These are phyloP conservation scores for Talaromyces sp. DNA, from an alignment of 2,329 filamentous ascomycete genomes.

Conservation along the genomic window DNA sequence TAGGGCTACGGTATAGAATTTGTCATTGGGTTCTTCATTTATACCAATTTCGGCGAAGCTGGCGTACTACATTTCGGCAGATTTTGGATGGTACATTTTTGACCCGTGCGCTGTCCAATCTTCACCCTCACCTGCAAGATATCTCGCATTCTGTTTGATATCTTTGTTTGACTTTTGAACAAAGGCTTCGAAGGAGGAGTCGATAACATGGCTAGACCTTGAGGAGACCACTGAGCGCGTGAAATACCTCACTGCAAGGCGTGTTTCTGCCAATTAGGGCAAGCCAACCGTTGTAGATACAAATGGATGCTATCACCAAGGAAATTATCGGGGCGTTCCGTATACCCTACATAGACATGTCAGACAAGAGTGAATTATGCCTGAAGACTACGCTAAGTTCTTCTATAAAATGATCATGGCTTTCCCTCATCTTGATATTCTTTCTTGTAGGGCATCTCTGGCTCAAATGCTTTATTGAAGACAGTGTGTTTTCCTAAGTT, in stretches of 20 bases:
- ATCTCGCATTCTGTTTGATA: neutral
- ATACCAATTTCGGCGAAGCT: neutral
- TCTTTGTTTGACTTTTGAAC: neutral
- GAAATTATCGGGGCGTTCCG: no score
- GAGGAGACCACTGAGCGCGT: neutral
- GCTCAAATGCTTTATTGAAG: neutral
- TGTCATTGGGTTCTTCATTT: neutral
- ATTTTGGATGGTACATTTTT: neutral
- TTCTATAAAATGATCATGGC: neutral
- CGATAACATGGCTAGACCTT: neutral
- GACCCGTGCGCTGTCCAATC: neutral
- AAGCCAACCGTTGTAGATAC: neutral
- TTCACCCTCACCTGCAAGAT: neutral
- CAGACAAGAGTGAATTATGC: neutral
- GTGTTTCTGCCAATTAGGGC: neutral
- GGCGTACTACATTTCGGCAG: neutral
- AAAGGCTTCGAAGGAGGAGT: neutral
- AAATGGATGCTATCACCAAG: neutral
- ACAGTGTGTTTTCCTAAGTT: neutral
- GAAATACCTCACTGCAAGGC: neutral
- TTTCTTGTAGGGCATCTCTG: neutral
- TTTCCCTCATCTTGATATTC: neutral
- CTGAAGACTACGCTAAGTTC: neutral
- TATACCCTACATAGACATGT: neutral
- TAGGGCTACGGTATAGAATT: neutral